Conservation (phyloP, 176 grass and related monocot species). For the Bolboschoenus planiculmis region DNA sequence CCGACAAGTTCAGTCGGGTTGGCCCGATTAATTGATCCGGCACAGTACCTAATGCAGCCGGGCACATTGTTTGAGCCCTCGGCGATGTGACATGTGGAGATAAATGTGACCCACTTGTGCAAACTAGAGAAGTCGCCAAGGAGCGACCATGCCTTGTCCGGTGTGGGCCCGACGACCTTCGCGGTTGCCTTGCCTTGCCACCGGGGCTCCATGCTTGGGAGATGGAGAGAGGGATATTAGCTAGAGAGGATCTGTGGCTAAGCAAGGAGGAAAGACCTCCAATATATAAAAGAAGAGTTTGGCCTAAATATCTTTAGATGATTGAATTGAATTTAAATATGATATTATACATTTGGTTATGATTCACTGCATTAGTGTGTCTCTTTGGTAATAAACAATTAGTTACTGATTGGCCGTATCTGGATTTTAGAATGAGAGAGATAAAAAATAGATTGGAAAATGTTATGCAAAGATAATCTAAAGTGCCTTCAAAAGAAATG, state of each 20-base stretch:
- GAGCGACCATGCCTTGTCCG: conserved; percentile 48
- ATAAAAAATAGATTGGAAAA: background rate
- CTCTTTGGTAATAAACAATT: background rate
- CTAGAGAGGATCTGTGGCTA: background rate
- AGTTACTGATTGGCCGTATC: background rate
- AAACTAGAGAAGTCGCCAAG: conserved; percentile 59
- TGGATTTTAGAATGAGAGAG: background rate
- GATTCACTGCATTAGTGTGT: background rate
- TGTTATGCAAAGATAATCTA: too few species aligned
- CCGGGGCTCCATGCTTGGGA: background rate
- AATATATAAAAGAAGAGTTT: background rate
- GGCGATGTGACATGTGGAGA: conserved; percentile 36
- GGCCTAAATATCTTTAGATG: background rate
- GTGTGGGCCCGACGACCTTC: conserved; percentile 27
- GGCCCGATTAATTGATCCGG: conserved; percentile 46
- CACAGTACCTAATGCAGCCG: conserved; percentile 67
- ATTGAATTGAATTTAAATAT: background rate
- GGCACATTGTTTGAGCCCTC: conserved; percentile 37
- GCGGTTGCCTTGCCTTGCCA: conserved; percentile 55
- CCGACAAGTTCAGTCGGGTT: conserved; percentile 20
- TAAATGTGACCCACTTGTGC: conserved; percentile 46
- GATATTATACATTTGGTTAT: background rate
- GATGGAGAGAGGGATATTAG: background rate
- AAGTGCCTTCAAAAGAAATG: too few species aligned
- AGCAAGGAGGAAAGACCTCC: background rate